A percentile compares a stretch with the other conserved stretches of the same genome.
Conservation (phyloP, 768 basidiomycete genomes). For the Cubamyces lactineus region DNA sequence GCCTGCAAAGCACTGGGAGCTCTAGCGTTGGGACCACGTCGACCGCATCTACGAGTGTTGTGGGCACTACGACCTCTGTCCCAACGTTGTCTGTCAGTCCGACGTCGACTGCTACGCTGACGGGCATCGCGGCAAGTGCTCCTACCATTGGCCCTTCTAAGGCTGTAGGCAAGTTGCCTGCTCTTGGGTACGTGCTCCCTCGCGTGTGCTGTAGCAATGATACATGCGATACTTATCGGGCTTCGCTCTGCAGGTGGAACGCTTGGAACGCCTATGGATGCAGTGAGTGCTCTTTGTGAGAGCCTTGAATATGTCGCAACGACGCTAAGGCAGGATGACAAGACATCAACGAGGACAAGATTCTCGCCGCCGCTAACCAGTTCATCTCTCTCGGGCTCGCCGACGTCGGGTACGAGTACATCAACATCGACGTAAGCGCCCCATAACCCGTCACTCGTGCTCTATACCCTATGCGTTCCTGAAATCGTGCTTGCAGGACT, state of each 20-base stretch:
- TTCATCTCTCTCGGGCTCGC: constrained; percentile 51
- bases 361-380: constrained; percentile 50
- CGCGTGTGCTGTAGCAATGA: background rate
- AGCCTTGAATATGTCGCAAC: no score
- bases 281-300: constrained; percentile 28
- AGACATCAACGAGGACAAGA: constrained; percentile 50
- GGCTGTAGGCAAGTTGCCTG: constrained; percentile 47
- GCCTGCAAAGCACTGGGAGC: constrained; percentile 34
- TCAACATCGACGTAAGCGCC: constrained; percentile 53
- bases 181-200: constrained; percentile 43
- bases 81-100: background rate
- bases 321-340: no score
- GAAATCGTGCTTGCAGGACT: constrained; percentile 42
- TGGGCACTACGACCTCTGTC: no score
- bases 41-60: no score
- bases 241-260: constrained; percentile 45
- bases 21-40: background rate
- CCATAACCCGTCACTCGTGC: background rate
- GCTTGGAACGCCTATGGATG: constrained; percentile 55
- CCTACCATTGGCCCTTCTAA: constrained; percentile 47
- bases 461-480: background rate
- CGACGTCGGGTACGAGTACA: constrained; percentile 52
- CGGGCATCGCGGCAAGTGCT: constrained; percentile 39
- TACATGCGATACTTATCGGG: no score
- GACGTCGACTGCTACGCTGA: constrained; percentile 20